Evolutionary conservation across 768 basidiomycete genomes (phyloP), one percentile per base, ranked within the genome.

Genomic region (Tremella fuciformis): DNA sequence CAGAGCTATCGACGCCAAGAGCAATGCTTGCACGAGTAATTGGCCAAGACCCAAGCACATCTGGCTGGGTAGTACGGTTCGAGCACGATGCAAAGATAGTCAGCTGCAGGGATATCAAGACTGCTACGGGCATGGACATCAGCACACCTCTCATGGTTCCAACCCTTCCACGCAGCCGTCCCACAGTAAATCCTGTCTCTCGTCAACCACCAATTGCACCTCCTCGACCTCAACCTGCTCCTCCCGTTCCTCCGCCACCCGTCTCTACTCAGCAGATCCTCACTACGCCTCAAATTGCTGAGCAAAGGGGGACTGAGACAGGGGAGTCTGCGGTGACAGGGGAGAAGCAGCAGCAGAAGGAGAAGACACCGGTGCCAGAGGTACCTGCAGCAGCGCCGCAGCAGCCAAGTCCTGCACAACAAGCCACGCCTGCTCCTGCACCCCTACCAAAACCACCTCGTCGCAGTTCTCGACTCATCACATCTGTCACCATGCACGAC

Each of bases 31-130:
- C 40, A 16, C 8, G 57, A 15, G 29, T 53, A 9, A n/a, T 58
- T 24, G 57, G 57, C 1, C 57, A 58, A 38, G 52, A 42, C 13
- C 38, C 3, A 54, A 40, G 40, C 8, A 6, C 39, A 13, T 53
- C 51, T 47, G 57, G 57, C 6, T 58, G 51, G 50, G 9, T 58
- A 7, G 57, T 58, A 8, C 50, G 57, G 8, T 53, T 21, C 40
- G 57, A 58, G 29, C 8, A 42, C 21, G 53, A 15, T 34, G 57
- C 51, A 11, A 16, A 40, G 8, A 2, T 21, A 8, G 18, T 11
- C 1, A n/a, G 46, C 1, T 21, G 24, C 3, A 3, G 50, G 8
- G 56, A 57, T 24, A 41, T 41, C 11, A 41, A 18, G 18, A 41
- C 39, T 11, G 39, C 39, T 41, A 41, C 39, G 39, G 39, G 39